Evolutionary conservation across 441 rosid genomes (phyloP).

Genomic region (Pelargonium citronellum): DNA sequence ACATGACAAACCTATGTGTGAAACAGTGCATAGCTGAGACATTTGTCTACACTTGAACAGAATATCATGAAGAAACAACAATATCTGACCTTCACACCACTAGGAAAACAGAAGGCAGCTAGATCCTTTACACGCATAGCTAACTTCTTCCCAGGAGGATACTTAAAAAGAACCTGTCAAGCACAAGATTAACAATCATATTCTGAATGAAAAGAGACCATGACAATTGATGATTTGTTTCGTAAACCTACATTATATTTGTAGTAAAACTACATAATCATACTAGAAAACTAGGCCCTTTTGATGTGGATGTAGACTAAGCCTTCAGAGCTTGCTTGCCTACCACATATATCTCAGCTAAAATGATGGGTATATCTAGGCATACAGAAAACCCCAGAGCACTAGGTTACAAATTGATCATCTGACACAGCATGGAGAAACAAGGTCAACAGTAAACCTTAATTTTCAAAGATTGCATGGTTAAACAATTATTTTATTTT

Average conservation of each 20-base stretch:
- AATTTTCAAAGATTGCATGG: no score
- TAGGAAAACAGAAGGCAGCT: constrained; percentile 90
- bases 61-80: neutral
- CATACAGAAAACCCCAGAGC: neutral
- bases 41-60: neutral
- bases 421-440: neutral
- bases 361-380: neutral
- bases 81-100: constrained; percentile 72
- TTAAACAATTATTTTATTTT: no score
- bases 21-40: neutral
- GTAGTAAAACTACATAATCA: neutral
- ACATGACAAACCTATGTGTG: constrained; percentile 12
- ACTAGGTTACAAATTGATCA: neutral
- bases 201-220: neutral
- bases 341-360: neutral
- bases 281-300: neutral
- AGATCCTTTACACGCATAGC: constrained; percentile 76
- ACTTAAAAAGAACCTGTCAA: constrained; percentile 70
- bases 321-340: neutral
- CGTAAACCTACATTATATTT: neutral
- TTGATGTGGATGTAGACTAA: neutral
- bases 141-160: constrained; percentile 87
- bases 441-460: neutral
- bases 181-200: constrained; percentile 5
- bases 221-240: neutral